Evolutionary conservation across 768 basidiomycete genomes (phyloP).

Genomic region (Auricularia heimuer): DNA sequence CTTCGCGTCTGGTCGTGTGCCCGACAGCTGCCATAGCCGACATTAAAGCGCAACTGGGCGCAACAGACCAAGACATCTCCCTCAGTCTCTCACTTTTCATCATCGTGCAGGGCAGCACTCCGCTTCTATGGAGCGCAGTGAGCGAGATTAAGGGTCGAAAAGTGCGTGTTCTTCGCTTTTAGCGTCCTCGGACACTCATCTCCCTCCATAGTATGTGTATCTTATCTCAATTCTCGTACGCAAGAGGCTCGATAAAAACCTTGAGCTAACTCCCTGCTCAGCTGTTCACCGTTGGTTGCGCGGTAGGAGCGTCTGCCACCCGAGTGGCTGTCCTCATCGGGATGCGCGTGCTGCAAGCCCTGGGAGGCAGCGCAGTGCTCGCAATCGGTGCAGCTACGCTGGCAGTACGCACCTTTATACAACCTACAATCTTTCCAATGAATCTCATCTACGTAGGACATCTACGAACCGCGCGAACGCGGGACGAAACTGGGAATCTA

Average conservation of each 20-base stretch:
- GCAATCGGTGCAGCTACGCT: slow-evolving; percentile 68
- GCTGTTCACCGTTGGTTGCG: slow-evolving; percentile 41
- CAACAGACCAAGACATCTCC: slow-evolving; percentile 53
- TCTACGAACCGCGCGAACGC: slow-evolving; percentile 63
- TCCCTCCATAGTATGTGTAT: slow-evolving; percentile 15
- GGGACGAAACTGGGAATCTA: slow-evolving; percentile 75
- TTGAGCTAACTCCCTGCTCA: slow-evolving; percentile 14
- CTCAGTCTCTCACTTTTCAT: slow-evolving; percentile 65
- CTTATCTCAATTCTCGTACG: slow-evolving; percentile 15
- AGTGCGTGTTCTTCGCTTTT: slow-evolving; percentile 26
- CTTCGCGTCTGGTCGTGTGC: neutral
- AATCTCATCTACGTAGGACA: slow-evolving; percentile 30
- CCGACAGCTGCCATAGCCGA: slow-evolving; percentile 48
- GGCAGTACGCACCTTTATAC: slow-evolving; percentile 25
- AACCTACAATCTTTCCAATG: neutral
- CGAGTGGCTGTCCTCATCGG: slow-evolving; percentile 51
- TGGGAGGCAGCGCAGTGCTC: slow-evolving; percentile 59
- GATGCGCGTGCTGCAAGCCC: slow-evolving; percentile 59
- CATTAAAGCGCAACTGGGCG: slow-evolving; percentile 50
- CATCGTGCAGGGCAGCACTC: slow-evolving; percentile 56
- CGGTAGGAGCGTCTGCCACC: slow-evolving; percentile 45
- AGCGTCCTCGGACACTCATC: neutral
- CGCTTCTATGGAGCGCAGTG: slow-evolving; percentile 56
- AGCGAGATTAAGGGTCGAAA: slow-evolving; percentile 72
- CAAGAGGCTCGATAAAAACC: neutral